Percentiles rank a stretch among this genome's conserved stretches.
Conservation (phyloP, 306 rosid genomes). For the Spatholobus suberectus region DNA sequence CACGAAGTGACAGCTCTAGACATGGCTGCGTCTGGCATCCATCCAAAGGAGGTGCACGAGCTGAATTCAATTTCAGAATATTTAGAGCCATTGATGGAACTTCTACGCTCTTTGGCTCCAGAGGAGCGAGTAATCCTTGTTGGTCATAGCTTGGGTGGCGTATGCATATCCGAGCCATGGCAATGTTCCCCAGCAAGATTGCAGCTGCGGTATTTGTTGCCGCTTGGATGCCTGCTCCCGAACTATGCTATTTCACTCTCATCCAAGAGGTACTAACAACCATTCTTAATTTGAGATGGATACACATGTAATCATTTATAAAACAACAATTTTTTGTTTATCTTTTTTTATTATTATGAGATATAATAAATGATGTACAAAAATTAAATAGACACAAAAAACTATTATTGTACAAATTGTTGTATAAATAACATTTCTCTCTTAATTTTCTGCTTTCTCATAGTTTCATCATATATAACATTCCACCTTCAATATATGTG, state of each 20-base stretch:
- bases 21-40: conserved; percentile 62
- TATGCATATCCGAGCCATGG: conserved; percentile 62
- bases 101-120: conserved; percentile 43
- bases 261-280: not conserved
- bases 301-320: too few relatives aligned
- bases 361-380: too few relatives aligned
- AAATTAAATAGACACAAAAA: too few relatives aligned
- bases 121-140: conserved; percentile 63
- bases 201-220: conserved; percentile 55
- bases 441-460: too few relatives aligned
- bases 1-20: conserved; percentile 60
- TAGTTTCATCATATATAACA: too few relatives aligned
- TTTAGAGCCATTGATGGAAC: conserved; percentile 52
- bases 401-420: too few relatives aligned
- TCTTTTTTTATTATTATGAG: too few relatives aligned
- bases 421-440: too few relatives aligned
- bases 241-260: not conserved
- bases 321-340: too few relatives aligned
- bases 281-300: too few relatives aligned
- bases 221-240: conserved; percentile 49
- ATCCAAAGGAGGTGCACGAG: conserved; percentile 46
- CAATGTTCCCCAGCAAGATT: conserved; percentile 57
- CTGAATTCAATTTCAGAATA: conserved; percentile 48
- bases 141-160: conserved; percentile 65
- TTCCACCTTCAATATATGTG: too few relatives aligned